Conservation (phyloP, 2,329 filamentous ascomycete species). For the Neurospora sp. region DNA sequence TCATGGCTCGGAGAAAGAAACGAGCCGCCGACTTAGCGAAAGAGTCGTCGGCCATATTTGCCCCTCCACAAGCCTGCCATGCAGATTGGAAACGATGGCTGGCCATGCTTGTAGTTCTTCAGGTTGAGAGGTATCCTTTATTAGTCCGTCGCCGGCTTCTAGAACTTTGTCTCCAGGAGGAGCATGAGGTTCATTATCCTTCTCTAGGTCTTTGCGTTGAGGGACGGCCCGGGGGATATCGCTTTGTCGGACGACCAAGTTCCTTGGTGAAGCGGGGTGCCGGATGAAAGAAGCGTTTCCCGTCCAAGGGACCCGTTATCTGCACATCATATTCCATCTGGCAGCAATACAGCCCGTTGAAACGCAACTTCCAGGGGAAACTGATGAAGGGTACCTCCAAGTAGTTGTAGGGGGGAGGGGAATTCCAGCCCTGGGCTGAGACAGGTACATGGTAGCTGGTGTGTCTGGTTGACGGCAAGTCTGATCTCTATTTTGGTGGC, state of each 20-base stretch:
- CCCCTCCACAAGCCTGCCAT: background rate
- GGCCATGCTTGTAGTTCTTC: background rate
- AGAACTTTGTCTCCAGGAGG: background rate
- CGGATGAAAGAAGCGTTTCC: background rate
- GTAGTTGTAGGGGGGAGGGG: background rate
- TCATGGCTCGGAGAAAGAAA: background rate
- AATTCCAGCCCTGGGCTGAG: background rate
- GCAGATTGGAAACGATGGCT: background rate
- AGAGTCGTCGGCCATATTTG: background rate
- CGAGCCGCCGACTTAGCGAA: background rate
- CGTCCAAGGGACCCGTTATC: background rate
- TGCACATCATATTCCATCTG: background rate
- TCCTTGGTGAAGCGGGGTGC: background rate
- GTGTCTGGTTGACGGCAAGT: background rate
- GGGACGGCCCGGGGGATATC: background rate
- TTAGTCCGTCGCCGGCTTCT: background rate
- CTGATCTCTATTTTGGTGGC: background rate
- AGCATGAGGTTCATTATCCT: background rate
- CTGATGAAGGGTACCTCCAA: background rate
- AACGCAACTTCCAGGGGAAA: background rate
- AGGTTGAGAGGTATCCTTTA: background rate
- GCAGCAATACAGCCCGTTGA: background rate
- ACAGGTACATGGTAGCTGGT: background rate
- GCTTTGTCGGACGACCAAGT: background rate
- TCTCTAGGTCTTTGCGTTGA: background rate